These are phyloP conservation scores for Nicotiana benthamiana DNA, from an alignment of 257 asterid species.

Conservation along the genomic window DNA sequence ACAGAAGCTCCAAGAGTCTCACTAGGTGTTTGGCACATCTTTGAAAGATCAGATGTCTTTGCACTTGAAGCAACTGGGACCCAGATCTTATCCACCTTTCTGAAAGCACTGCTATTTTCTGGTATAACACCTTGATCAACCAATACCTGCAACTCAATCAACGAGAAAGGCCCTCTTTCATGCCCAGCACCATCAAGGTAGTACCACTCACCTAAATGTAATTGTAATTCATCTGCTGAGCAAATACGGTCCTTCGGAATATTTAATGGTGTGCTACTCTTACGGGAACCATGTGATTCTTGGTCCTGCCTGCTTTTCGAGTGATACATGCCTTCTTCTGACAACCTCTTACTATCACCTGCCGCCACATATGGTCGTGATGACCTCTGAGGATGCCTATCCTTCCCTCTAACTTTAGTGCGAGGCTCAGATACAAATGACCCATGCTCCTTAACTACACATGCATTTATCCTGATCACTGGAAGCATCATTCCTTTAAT, in stretches of 20 bases:
- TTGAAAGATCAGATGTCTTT: slow-evolving; percentile 29
- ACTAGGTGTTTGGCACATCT: slow-evolving; percentile 22
- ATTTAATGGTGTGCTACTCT: slow-evolving; percentile 32
- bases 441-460: slow-evolving; percentile 92
- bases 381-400: slow-evolving; percentile 54
- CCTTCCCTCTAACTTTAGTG: slow-evolving; percentile 62
- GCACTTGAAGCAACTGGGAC: slow-evolving; percentile 56
- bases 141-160: slow-evolving; percentile 71
- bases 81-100: slow-evolving; percentile 86
- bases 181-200: slow-evolving; percentile 97
- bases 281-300: slow-evolving; percentile 44
- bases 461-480: slow-evolving; percentile 90
- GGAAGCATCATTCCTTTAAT: slow-evolving; percentile 76
- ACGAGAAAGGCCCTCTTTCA: slow-evolving; percentile 83
- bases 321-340: slow-evolving; percentile 50
- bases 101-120: slow-evolving; percentile 65
- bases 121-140: slow-evolving; percentile 75
- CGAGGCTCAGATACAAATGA: slow-evolving; percentile 78
- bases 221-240: slow-evolving; percentile 60
- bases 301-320: slow-evolving; percentile 47
- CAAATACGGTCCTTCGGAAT: slow-evolving; percentile 58
- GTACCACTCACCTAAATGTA: slow-evolving; percentile 89
- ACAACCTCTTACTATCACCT: slow-evolving; percentile 58
- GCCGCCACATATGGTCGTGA: slow-evolving; percentile 38
- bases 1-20: slow-evolving; percentile 22